phyloP scores from a whole-genome alignment of 768 basidiomycete species.

The Tulasnella sp. region DNA sequence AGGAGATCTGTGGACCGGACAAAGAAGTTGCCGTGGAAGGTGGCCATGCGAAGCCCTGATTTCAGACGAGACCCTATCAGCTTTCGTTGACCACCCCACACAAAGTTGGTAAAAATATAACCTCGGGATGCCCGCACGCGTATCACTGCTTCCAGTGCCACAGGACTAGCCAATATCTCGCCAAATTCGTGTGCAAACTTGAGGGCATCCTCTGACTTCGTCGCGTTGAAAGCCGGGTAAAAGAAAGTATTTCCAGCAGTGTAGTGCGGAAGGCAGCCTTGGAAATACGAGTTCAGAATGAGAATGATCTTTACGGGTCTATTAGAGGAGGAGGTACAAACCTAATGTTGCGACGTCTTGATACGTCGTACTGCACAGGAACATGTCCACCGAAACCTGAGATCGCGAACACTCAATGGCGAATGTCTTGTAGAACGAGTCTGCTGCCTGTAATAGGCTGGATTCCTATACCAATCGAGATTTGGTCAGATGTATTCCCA shows the following conservation, averaged over 20 bases:
- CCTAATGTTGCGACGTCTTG: slow-evolving; percentile 93
- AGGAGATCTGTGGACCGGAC: slow-evolving; percentile 93
- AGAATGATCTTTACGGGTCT: not conserved
- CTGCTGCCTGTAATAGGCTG: slow-evolving; percentile 81
- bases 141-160: slow-evolving; percentile 95
- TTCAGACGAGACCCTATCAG: not conserved
- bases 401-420: slow-evolving; percentile 96
- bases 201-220: slow-evolving; percentile 86
- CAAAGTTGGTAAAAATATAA: slow-evolving; percentile 27
- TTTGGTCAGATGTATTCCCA: not conserved
- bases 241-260: slow-evolving; percentile 97
- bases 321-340: slow-evolving; percentile 27
- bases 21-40: slow-evolving; percentile 99
- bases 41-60: slow-evolving; percentile 82
- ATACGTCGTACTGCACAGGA: slow-evolving; percentile 87
- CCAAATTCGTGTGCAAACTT: slow-evolving; percentile 99
- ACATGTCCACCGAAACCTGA: slow-evolving; percentile 98
- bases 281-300: not conserved
- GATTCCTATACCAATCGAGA: slow-evolving; percentile 52
- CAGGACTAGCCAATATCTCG: slow-evolving; percentile 81
- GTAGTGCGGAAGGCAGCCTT: slow-evolving; percentile 89
- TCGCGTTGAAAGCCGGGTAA: slow-evolving; percentile 96
- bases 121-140: slow-evolving; percentile 96
- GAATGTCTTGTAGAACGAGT: slow-evolving; percentile 95
- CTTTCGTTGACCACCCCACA: too few relatives aligned